Evolutionary conservation across 1,284 basidiomycete genomes (phyloP), one percentile per base, ranked within the genome.

Genomic region (Cryptococcus sp.): DNA sequence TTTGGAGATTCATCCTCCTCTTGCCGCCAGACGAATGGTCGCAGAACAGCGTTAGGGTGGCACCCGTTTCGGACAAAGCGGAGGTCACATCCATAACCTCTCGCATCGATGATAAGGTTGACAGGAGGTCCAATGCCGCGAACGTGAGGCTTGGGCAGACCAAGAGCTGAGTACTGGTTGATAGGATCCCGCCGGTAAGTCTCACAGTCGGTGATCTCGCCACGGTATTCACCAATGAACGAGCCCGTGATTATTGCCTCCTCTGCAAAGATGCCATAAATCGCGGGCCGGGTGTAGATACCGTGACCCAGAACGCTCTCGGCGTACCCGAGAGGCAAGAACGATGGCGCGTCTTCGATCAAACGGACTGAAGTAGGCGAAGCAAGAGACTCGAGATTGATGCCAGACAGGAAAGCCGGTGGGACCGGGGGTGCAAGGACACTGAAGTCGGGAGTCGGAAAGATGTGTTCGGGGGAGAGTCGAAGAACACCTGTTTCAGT

Each of bases 21-120:
- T 10, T 39, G 19, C 15, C 77, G 75, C 40, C 74, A 75, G 19
- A 93, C 73, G 34, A 93, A 81, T 0, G 92, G 91, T 1, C 90
- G 81, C 13, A 97, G 74, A 3, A 94, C 89, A 0, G 88, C 91
- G 68, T 97, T 97, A 8, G 93, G 93, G 63, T 88, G 83, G 75
- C 94, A 98, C 0, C 92, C 91, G 54, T 83, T 89, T 46, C 94
- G 80, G 0, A 88, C 86, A 75, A 89, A 97, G 17, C 91, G 81
- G 0, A 84, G 83, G 58, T 88, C 83, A 58, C 82, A 84, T 5
- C 92, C 92, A n/a, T 85, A 85, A n/a, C 85, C 81, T 16, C 94
- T 80, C 0, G 89, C 84, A 67, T 98, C 94, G 38, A 98, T 80
- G 3, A 89, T 88, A 15, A 96, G 76, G 61, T 87, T 87, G 59